Base-by-base conservation (phyloP, 2,329 filamentous ascomycete species). In the Rhytidhysteron rufulum region DNA sequence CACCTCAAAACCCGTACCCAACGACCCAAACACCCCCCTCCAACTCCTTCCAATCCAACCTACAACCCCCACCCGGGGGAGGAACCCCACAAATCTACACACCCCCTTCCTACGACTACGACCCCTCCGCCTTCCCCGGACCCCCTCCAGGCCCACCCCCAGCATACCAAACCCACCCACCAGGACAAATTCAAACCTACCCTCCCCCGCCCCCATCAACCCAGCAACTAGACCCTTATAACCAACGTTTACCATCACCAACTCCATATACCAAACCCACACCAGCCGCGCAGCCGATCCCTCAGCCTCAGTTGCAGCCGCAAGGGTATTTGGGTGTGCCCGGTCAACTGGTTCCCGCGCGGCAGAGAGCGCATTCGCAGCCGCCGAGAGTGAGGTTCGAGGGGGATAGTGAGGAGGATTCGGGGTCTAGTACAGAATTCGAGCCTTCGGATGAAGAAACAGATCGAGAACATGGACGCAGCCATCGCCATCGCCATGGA, bases 351-450 rank as follows among this genome's bases (percentile, higher is more conserved):
- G n/a, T n/a, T n/a, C n/a, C n/a, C n/a, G n/a, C n/a, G n/a, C n/a
- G n/a, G n/a, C n/a, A n/a, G n/a, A n/a, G n/a, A n/a, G n/a, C 24
- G 34, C 56, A 58, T 42, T 63, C 59, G 1, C 60, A 64, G 34
- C 60, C 60, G 1, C 40, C 59, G 10, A 57, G 55, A 29, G 60
- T 64, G 4, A 57, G 41, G 17, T 62, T 64, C 40, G 54, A 52
- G 40, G 54, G 56, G 30, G 37, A 54, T 21, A 49, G 55, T 15
- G 50, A 45, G 2, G 50, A 45, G 2, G 48, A 54, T 9, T 43
- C 42, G 37, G 53, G 48, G 39, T 27, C 24, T 8, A 51, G 39
- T 25, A 51, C 47, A 31, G 36, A 50, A 50, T 31, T 46, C 31
- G 47, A 46, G 3, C 36, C 27, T 49, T 17, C 53, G 55, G 10